A percentile compares a stretch with the other conserved stretches of the same genome.
phyloP scores from a whole-genome alignment of 345 rosid species.

The Cardamine chenopodiifolia region DNA sequence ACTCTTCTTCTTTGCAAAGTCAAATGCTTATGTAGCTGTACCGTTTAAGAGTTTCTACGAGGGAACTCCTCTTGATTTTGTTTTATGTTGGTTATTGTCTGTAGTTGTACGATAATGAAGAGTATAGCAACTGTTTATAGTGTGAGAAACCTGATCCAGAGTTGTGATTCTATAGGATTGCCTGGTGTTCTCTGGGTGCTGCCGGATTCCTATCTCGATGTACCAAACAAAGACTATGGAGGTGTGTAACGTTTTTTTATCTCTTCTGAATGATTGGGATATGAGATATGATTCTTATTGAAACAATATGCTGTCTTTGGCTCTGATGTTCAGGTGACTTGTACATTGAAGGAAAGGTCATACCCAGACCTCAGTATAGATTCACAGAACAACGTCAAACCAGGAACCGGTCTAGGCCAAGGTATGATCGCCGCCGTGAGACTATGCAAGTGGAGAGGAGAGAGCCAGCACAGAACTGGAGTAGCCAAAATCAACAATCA shows the following conservation, averaged over 20 bases:
- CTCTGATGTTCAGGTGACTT: slow-evolving; percentile 64
- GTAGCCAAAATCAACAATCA: slow-evolving; percentile 33
- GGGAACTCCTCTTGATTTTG: background rate
- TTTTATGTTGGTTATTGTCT: background rate
- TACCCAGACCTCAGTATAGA: slow-evolving; percentile 79
- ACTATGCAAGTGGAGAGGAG: slow-evolving; percentile 77
- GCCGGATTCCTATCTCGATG: slow-evolving; percentile 95
- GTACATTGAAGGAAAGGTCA: slow-evolving; percentile 83
- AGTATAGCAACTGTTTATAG: background rate
- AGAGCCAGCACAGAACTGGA: slow-evolving; percentile 47
- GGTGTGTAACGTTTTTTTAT: slow-evolving; percentile 49
- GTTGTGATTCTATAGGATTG: slow-evolving; percentile 50
- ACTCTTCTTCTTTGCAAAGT: background rate
- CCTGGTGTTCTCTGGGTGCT: slow-evolving; percentile 97
- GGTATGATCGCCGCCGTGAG: slow-evolving; percentile 75
- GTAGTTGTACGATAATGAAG: too few relatives aligned
- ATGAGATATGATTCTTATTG: background rate
- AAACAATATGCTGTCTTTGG: background rate
- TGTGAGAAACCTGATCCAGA: background rate
- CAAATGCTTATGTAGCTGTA: background rate
- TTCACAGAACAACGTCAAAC: slow-evolving; percentile 58
- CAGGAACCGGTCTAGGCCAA: slow-evolving; percentile 62
- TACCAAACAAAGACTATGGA: slow-evolving; percentile 97
- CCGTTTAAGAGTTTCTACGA: background rate
- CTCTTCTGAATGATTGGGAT: background rate